A percentile compares a stretch with the other conserved stretches of the same genome.
These are phyloP conservation scores for Kluyveromyces aestuarii DNA, from an alignment of 805 yeast genomes.

Conservation along the genomic window DNA sequence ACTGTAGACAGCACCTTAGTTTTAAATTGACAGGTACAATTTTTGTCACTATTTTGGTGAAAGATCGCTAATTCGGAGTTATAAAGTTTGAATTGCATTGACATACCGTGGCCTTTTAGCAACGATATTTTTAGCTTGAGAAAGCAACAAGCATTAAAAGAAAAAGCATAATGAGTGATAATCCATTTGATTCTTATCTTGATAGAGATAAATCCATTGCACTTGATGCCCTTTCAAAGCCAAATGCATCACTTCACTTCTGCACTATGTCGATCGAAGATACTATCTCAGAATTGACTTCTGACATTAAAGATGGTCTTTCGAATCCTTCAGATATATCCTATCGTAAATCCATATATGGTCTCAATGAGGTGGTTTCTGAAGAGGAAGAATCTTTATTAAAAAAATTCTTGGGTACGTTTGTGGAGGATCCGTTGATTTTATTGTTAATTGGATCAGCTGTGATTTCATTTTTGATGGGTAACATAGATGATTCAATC, in stretches of 20 bases:
- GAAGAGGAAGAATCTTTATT: constrained; percentile 70
- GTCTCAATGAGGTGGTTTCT: constrained; percentile 64
- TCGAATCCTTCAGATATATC: constrained; percentile 59
- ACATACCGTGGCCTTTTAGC: neutral
- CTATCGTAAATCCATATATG: constrained; percentile 65
- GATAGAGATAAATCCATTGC: constrained; percentile 12
- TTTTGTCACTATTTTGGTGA: neutral
- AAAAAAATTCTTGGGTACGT: constrained; percentile 68
- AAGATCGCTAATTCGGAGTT: neutral
- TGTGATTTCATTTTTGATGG: constrained; percentile 76
- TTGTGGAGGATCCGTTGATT: constrained; percentile 87
- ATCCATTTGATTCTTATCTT: constrained; percentile 21
- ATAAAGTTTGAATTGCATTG: neutral
- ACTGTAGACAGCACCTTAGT: neutral
- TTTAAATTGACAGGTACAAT: neutral
- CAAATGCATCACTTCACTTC: constrained; percentile 53
- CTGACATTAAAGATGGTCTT: constrained; percentile 56
- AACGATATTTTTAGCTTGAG: neutral
- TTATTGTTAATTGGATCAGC: constrained; percentile 87
- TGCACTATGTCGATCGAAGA: constrained; percentile 58
- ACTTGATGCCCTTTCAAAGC: constrained; percentile 24
- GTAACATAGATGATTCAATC: constrained; percentile 94
- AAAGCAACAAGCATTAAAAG: neutral
- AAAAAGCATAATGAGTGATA: constrained; percentile 14
- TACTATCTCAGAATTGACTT: constrained; percentile 49